phyloP scores from a whole-genome alignment of 345 rosid species.

The Chamaenerion angustifolium region DNA sequence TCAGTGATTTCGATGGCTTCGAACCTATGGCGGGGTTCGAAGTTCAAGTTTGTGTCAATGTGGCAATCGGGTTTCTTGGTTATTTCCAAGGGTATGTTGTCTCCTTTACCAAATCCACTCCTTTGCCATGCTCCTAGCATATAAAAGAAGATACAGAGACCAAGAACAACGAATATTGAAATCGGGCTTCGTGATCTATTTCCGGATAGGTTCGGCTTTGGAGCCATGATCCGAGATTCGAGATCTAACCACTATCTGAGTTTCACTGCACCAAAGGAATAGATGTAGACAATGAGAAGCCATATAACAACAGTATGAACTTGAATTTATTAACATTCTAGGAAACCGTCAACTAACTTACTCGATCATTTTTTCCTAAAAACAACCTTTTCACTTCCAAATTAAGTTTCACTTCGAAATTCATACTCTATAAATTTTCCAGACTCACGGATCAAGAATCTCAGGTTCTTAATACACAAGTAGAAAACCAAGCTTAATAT shows the following conservation, averaged over 20 bases:
- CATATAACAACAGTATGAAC: too few relatives aligned
- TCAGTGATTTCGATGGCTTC: conserved; percentile 36
- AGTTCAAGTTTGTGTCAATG: conserved; percentile 42
- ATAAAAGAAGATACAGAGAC: conserved; percentile 82
- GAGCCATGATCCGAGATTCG: conserved; percentile 33
- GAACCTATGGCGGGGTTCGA: conserved; percentile 54
- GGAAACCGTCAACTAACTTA: too few relatives aligned
- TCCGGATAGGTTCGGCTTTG: conserved; percentile 37
- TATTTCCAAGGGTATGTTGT: conserved; percentile 49
- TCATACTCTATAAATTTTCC: too few relatives aligned
- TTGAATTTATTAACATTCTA: too few relatives aligned
- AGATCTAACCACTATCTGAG: background rate
- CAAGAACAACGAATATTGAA: conserved; percentile 56
- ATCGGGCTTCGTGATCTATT: conserved; percentile 44
- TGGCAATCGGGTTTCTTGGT: conserved; percentile 62
- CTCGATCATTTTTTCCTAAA: too few relatives aligned
- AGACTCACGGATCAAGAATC: too few relatives aligned
- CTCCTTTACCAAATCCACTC: conserved; percentile 92
- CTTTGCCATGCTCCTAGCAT: conserved; percentile 92
- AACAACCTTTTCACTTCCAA: too few relatives aligned
- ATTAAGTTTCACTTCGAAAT: too few relatives aligned
- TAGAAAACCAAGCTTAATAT: too few relatives aligned
- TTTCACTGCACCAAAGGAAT: conserved; percentile 1
- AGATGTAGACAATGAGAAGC: background rate
- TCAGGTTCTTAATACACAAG: too few relatives aligned